phyloP scores from a whole-genome alignment of 768 basidiomycete species.

The Albatrellus ellisii region DNA sequence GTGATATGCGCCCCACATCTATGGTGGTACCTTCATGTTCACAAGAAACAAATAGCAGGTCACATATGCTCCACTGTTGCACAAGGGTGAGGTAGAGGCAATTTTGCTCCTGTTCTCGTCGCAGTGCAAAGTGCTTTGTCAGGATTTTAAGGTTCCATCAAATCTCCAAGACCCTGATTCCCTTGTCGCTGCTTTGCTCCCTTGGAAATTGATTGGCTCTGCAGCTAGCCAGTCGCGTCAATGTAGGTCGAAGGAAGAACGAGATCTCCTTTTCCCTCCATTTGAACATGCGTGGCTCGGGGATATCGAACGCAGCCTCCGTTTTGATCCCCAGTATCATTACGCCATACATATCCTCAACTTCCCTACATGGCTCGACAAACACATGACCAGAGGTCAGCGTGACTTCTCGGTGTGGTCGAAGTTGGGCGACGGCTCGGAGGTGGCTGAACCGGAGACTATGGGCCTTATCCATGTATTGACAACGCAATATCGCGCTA shows the following conservation, averaged over 20 bases:
- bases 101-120: slow-evolving; percentile 44
- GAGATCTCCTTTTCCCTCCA: not conserved
- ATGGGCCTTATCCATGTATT: slow-evolving; percentile 7
- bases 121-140: slow-evolving; percentile 21
- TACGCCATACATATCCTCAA: no score
- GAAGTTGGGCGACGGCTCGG: no score
- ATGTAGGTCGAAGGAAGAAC: slow-evolving; percentile 4
- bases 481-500: no score
- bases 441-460: no score
- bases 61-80: slow-evolving; percentile 27
- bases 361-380: no score
- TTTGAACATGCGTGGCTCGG: no score
- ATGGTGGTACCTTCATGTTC: no score
- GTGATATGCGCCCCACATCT: no score
- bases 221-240: slow-evolving; percentile 18
- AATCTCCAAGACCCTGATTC: slow-evolving; percentile 20
- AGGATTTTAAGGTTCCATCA: slow-evolving; percentile 28
- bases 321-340: no score
- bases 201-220: slow-evolving; percentile 27
- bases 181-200: slow-evolving; percentile 34
- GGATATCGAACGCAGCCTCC: no score
- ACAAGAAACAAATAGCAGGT: slow-evolving; percentile 1
- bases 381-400: no score
- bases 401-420: no score
- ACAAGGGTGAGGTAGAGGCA: slow-evolving; percentile 36